Conservation (phyloP, 768 basidiomycete species). For the Royoungia palumana region DNA sequence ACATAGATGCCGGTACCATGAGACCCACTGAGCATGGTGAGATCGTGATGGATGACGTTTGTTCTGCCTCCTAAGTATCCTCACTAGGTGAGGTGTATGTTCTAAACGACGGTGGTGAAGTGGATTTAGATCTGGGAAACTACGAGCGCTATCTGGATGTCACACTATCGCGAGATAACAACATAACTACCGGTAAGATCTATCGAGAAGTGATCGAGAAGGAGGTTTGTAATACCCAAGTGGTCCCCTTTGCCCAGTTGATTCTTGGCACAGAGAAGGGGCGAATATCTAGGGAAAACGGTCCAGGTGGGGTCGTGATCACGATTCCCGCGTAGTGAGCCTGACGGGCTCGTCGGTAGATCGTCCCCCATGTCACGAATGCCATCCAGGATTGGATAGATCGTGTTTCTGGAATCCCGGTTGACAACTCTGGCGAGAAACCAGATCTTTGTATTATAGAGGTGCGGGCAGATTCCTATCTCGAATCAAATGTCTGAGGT, state of each 20-base stretch:
- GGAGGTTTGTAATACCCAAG: constrained; percentile 62
- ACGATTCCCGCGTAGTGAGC: neutral
- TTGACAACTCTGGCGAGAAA: constrained; percentile 88
- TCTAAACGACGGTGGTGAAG: constrained; percentile 96
- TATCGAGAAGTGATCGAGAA: constrained; percentile 96
- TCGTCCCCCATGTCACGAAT: constrained; percentile 94
- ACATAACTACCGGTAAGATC: constrained; percentile 98
- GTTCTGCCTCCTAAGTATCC: constrained; percentile 19
- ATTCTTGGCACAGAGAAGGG: constrained; percentile 52
- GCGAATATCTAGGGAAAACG: constrained; percentile 93
- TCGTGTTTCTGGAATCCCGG: constrained; percentile 89
- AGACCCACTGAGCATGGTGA: constrained; percentile 95
- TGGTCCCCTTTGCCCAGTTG: constrained; percentile 6
- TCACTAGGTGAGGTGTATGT: constrained; percentile 90
- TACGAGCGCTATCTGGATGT: constrained; percentile 98
- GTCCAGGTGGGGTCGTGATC: constrained; percentile 64
- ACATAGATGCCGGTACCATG: constrained; percentile 99
- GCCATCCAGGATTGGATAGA: constrained; percentile 99
- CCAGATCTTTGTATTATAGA: constrained; percentile 98
- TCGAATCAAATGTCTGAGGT: constrained; percentile 4
- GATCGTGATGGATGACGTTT: constrained; percentile 22
- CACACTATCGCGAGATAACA: constrained; percentile 91
- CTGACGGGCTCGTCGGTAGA: constrained; percentile 42
- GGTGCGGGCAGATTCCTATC: constrained; percentile 42
- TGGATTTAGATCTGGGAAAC: constrained; percentile 96